Percentiles rank a stretch among this genome's conserved stretches.
These are phyloP conservation scores for Fusarium albosuccineum DNA, from an alignment of 2,329 filamentous ascomycete species.

Conservation along the genomic window DNA sequence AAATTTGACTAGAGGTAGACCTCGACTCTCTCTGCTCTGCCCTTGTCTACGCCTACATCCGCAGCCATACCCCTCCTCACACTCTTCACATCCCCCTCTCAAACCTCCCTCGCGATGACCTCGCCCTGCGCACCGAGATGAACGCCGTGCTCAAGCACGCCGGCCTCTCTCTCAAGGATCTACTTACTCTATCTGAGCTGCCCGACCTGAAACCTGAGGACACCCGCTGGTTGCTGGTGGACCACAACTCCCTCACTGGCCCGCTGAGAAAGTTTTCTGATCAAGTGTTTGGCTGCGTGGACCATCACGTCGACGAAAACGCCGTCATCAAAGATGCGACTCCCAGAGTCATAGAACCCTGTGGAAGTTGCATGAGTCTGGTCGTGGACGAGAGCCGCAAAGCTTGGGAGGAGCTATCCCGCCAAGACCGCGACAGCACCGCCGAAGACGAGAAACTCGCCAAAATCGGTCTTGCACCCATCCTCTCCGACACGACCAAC, in stretches of 20 bases:
- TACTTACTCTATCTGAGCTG: conserved; percentile 72
- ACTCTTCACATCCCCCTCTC: conserved; percentile 78
- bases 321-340: conserved; percentile 60
- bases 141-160: conserved; percentile 72
- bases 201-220: conserved; percentile 64
- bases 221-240: conserved; percentile 80
- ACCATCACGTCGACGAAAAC: conserved; percentile 83
- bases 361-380: conserved; percentile 80
- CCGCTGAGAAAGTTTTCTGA: conserved; percentile 64
- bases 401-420: conserved; percentile 68
- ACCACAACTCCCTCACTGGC: conserved; percentile 82
- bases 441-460: conserved; percentile 71
- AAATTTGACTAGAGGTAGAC: conserved; percentile 60
- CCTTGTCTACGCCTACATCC: conserved; percentile 80
- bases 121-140: conserved; percentile 80
- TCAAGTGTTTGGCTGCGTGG: conserved; percentile 75
- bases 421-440: conserved; percentile 36
- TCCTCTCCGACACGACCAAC: conserved; percentile 80
- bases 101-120: conserved; percentile 76
- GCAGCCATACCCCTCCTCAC: conserved; percentile 68
- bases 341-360: conserved; percentile 73
- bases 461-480: conserved; percentile 75
- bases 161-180: conserved; percentile 68
- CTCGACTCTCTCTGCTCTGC: conserved; percentile 85
- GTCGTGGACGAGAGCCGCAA: conserved; percentile 71